phyloP scores from a whole-genome alignment of 805 yeast species.

The Priceomyces fermenticarens region DNA sequence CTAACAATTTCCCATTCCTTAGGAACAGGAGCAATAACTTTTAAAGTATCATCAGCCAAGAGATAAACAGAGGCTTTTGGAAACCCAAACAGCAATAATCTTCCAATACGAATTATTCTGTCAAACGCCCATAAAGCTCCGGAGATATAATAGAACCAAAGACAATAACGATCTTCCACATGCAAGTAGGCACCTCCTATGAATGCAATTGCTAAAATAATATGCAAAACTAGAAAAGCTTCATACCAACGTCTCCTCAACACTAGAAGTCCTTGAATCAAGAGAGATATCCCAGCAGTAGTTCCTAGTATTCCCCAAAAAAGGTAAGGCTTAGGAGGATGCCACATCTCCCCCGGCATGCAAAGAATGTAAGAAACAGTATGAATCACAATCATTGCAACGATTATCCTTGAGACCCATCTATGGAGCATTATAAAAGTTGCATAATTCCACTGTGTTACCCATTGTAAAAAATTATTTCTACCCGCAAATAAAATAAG shows the following conservation, averaged over 20 bases:
- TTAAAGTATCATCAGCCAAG: constrained; percentile 44
- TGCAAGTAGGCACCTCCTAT: constrained; percentile 50
- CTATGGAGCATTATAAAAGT: constrained; percentile 26
- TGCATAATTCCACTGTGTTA: constrained; percentile 36
- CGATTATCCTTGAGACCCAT: constrained; percentile 24
- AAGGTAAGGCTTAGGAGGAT: constrained; percentile 13
- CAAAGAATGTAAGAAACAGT: constrained; percentile 15
- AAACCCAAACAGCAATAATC: constrained; percentile 60
- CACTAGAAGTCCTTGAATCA: constrained; percentile 44
- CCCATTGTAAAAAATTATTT: constrained; percentile 35
- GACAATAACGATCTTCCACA: constrained; percentile 37
- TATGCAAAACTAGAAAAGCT: constrained; percentile 55
- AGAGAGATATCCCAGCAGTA: constrained; percentile 35
- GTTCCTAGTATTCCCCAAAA: constrained; percentile 28
- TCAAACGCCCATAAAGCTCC: constrained; percentile 73
- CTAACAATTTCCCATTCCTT: constrained; percentile 53
- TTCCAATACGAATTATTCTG: constrained; percentile 51
- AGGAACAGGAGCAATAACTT: constrained; percentile 50
- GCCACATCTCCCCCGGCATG: constrained; percentile 8
- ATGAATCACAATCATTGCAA: constrained; percentile 25
- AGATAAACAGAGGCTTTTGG: constrained; percentile 46
- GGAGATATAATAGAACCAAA: constrained; percentile 45
- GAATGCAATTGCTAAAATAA: constrained; percentile 49
- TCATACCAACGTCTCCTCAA: constrained; percentile 50
- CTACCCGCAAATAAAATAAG: constrained; percentile 35